Conservation (phyloP, 805 yeast genomes). For the Candida palmyrensis region DNA sequence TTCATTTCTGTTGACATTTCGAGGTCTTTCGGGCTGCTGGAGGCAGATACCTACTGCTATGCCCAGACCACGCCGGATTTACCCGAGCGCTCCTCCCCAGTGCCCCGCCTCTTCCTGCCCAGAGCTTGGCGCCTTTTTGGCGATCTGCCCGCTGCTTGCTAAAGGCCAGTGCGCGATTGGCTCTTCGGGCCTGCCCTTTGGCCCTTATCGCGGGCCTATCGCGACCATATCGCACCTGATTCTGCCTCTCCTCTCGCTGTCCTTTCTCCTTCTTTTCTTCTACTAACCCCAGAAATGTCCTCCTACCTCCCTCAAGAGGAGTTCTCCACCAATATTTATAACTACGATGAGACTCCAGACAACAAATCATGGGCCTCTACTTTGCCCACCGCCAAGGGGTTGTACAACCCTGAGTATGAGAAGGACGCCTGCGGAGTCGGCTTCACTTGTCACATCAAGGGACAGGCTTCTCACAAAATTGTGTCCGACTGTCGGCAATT, state of each 20-base stretch:
- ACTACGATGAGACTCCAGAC: slow-evolving; percentile 69
- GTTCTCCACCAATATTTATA: slow-evolving; percentile 41
- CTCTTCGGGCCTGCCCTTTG: too few relatives aligned
- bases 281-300: slow-evolving; percentile 13
- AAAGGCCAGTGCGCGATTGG: too few relatives aligned
- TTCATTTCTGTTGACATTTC: too few relatives aligned
- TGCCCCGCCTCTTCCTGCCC: too few relatives aligned
- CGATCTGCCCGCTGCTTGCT: too few relatives aligned
- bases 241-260: neutral
- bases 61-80: too few relatives aligned
- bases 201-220: too few relatives aligned
- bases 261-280: neutral
- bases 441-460: slow-evolving; percentile 91
- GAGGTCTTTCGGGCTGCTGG: too few relatives aligned
- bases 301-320: slow-evolving; percentile 38
- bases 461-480: slow-evolving; percentile 81
- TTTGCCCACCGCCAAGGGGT: slow-evolving; percentile 80
- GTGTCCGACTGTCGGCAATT: slow-evolving; percentile 84
- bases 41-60: too few relatives aligned
- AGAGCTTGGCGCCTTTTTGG: too few relatives aligned
- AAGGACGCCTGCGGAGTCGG: slow-evolving; percentile 99
- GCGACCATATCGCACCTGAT: neutral
- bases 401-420: slow-evolving; percentile 90
- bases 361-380: slow-evolving; percentile 91
- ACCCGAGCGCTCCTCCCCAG: too few relatives aligned